Conservation (phyloP, 2,329 filamentous ascomycete genomes). For the Paracoccidioides brasiliensis region DNA sequence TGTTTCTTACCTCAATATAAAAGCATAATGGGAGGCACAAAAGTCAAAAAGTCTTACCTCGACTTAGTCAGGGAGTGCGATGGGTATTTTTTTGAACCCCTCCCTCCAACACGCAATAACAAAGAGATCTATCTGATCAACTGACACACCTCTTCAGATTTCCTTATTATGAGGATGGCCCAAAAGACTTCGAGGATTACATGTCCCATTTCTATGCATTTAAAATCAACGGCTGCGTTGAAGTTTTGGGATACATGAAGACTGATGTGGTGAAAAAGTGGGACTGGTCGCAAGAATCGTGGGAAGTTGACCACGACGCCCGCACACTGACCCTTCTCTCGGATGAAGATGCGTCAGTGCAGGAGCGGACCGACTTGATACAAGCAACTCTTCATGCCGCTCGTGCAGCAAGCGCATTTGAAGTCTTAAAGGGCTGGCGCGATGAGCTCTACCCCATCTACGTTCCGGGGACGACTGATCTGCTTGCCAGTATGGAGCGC, state of each 20-base stretch:
- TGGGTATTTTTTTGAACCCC: slow-evolving; percentile 33
- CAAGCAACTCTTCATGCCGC: slow-evolving; percentile 51
- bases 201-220: slow-evolving; percentile 48
- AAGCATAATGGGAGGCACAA: background rate
- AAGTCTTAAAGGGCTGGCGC: slow-evolving; percentile 64
- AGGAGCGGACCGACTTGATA: slow-evolving; percentile 47
- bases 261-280: slow-evolving; percentile 33
- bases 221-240: slow-evolving; percentile 52
- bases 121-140: background rate
- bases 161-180: slow-evolving; percentile 55
- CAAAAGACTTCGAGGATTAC: slow-evolving; percentile 42
- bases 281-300: slow-evolving; percentile 39
- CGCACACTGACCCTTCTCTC: slow-evolving; percentile 50
- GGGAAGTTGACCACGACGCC: slow-evolving; percentile 46
- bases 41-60: slow-evolving; percentile 18
- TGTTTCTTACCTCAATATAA: too few relatives aligned
- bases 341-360: slow-evolving; percentile 44
- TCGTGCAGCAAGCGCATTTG: slow-evolving; percentile 57
- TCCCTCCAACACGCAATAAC: background rate
- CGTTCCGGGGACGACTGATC: slow-evolving; percentile 36
- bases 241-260: slow-evolving; percentile 48
- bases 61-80: slow-evolving; percentile 44
- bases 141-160: slow-evolving; percentile 43
- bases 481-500: slow-evolving; percentile 65
- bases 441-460: slow-evolving; percentile 72